These are phyloP conservation scores for Smithsoniella earleae DNA, from an alignment of 163 green algal species.

Conservation along the genomic window DNA sequence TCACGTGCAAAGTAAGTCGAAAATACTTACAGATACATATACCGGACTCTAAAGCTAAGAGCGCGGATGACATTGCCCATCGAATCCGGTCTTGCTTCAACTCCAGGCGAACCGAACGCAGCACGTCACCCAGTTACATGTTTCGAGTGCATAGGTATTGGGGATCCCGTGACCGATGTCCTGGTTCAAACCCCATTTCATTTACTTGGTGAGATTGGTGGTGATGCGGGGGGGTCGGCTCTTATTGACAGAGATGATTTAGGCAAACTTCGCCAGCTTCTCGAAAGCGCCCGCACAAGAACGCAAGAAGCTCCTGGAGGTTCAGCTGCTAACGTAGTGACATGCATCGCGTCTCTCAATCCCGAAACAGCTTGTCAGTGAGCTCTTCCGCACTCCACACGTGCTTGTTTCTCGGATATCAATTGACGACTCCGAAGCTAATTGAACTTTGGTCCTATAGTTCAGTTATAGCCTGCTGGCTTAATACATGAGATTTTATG, in stretches of 20 bases:
- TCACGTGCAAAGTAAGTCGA: not conserved
- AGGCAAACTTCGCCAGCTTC: not conserved
- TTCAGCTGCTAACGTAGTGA: constrained; percentile 68
- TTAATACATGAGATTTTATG: not conserved
- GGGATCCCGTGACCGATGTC: not conserved
- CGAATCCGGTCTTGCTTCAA: not conserved
- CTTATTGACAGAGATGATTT: not conserved
- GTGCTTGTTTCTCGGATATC: not conserved
- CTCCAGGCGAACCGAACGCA: not conserved
- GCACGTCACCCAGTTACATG: not conserved
- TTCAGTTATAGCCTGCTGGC: not conserved
- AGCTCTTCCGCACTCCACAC: not conserved
- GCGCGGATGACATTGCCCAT: not conserved
- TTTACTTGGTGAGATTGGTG: not conserved
- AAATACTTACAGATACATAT: not conserved
- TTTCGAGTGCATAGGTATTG: not conserved
- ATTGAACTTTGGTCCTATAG: not conserved
- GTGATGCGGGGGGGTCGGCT: not conserved
- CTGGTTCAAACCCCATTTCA: not conserved
- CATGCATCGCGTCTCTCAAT: not conserved
- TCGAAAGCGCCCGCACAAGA: not conserved
- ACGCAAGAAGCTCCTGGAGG: constrained; percentile 46
- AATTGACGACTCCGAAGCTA: not conserved
- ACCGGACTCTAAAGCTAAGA: not conserved
- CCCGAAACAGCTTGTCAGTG: not conserved